Evolutionary conservation across 1,284 basidiomycete species (phyloP), one percentile per base, ranked within the genome.

Genomic region (Apiotrichum sp.): DNA sequence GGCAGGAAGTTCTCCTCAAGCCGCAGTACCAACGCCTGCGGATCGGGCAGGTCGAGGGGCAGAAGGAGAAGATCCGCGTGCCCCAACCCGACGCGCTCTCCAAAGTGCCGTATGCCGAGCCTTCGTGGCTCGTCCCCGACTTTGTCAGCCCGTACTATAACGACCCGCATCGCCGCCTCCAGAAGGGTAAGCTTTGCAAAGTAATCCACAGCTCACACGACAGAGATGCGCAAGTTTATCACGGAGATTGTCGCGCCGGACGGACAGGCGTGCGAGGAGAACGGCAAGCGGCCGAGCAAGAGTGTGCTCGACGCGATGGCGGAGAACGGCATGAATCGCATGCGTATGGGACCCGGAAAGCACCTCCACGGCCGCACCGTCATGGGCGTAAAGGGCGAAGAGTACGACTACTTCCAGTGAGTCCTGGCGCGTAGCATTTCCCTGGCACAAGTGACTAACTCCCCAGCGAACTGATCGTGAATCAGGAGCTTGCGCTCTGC

Each of bases 341-440:
- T 96, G 92, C 84, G 91, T 52, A 79, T 97, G 75, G 93, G 93
- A 16, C 82, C 82, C 4, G 81, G 80, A 33, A 80, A 81, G 67
- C 92, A 97, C 69, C 79, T 98, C 35, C 80, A 89, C 68, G 92
- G 92, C 3, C 81, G 84, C 31, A 83, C 81, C 32, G 80, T 98
- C n/a, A 88, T 93, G 81, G 83, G 83, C 61, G 86, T 96, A 62
- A 87, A 85, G 66, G 88, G 89, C 9, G 93, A 96, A 74, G 85
- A 95, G 69, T 87, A 92, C 82, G 71, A 88, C 86, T 77, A 88
- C 85, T 74, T 90, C 68, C 74, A 75, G 70, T 67, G 47, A 57
- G 67, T n/a, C 6, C n/a, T 22, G 22, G 2, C n/a, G 6, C 10
- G 22, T n/a, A n/a, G n/a, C n/a, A n/a, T n/a, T n/a, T n/a, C n/a